Evolutionary conservation across 1,284 basidiomycete species (phyloP).

Genomic region (Clitocybe nebularis): DNA sequence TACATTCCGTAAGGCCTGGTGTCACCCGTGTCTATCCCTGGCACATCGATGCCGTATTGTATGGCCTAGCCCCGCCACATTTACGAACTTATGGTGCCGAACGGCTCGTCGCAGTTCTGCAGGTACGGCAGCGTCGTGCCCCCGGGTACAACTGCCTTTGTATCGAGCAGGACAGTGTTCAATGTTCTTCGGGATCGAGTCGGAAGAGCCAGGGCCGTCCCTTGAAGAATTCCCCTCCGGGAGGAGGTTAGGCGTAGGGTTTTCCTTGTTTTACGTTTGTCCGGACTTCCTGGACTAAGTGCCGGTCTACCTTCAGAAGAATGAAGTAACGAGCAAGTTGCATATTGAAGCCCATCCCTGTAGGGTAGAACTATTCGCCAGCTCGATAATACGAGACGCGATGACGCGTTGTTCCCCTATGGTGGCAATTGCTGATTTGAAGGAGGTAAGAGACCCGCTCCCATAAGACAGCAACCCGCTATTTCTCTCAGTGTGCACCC

Average conservation of each 20-base stretch:
- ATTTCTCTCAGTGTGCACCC: constrained; percentile 50
- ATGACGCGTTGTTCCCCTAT: constrained; percentile 67
- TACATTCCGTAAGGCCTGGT: constrained; percentile 86
- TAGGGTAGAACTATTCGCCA: constrained; percentile 56
- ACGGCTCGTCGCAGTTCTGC: constrained; percentile 63
- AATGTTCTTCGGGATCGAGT: constrained; percentile 79
- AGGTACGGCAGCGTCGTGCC: constrained; percentile 90
- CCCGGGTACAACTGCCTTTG: constrained; percentile 83
- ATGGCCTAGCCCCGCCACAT: constrained; percentile 90
- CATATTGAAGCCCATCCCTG: constrained; percentile 80
- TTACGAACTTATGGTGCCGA: constrained; percentile 75
- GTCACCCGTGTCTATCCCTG: constrained; percentile 86
- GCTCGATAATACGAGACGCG: constrained; percentile 50
- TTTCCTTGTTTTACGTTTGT: constrained; percentile 45
- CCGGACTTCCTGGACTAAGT: background rate
- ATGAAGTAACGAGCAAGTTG: constrained; percentile 69
- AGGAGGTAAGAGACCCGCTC: constrained; percentile 65
- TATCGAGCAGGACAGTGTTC: constrained; percentile 83
- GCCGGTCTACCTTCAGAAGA: constrained; percentile 70
- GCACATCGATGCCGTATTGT: constrained; percentile 94
- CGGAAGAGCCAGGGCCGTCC: constrained; percentile 66
- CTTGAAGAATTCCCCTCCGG: constrained; percentile 70
- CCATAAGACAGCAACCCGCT: constrained; percentile 77
- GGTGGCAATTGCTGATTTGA: constrained; percentile 72
- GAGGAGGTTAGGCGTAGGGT: constrained; percentile 68